Base-by-base conservation (phyloP, 164 flowering plant species). In the Berberis vulgaris region DNA sequence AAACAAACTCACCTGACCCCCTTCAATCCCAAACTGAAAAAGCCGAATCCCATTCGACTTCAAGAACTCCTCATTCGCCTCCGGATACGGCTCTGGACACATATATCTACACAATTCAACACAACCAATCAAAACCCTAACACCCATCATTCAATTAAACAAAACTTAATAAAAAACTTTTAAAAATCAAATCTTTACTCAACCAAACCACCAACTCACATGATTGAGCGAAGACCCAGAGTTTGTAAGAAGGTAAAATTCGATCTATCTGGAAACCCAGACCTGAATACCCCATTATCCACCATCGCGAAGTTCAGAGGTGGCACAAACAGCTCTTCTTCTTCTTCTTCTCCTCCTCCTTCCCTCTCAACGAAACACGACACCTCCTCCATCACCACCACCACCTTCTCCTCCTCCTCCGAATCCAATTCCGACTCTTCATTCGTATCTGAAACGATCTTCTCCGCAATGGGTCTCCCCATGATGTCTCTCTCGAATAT, bases 51-150 rank as follows among this genome's bases (percentile, higher is more conserved):
- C 77, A 7, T 78, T 69, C 43, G 83, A 67, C 46, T 60, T 65
- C 50, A 86, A 73, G 69, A 84, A 86, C 63, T 78, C 75, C 53
- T 67, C 38, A 47, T 84, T 86, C 58, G 78, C 82, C 43, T 79
- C 84, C 0, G 91, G 86, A 65, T 86, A 86, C 1, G 85, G 79
- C 54, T 88, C 95, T 1, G 86, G 78, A 70, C 95, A 88, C 81
- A 88, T 74, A 60, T 83, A 88, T 78, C 95, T 86, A 83, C 4
- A 42, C 54, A 39, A 49, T 40, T 3, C 59, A 44, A 64, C 47
- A 43, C 41, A 49, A 40, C 44, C 47, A 43, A 59, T 3, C 41
- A 43, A 58, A 65, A 39, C 3, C 54, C 8, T 42, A 50, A 60
- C 60, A 9, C 45, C 52, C 6, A 53, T 4, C 4, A 61, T 45